Evolutionary conservation across 169 alveolate genomes (phyloP).

Genomic region (Theileria sp.): DNA sequence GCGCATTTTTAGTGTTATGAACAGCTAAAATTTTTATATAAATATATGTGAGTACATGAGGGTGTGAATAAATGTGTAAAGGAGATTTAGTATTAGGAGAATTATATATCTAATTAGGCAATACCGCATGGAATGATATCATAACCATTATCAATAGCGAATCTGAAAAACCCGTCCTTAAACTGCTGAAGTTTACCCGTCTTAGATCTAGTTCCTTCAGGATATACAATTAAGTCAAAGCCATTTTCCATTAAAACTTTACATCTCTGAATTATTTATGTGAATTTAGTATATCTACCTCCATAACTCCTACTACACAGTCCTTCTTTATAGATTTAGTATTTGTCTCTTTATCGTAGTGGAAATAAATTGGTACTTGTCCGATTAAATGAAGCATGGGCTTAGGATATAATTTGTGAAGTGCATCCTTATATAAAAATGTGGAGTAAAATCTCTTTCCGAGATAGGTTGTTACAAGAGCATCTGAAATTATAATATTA

Average conservation of each 20-base stretch:
- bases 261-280: slow-evolving; percentile 23
- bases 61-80: not conserved
- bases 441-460: slow-evolving; percentile 13
- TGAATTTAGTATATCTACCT: not conserved
- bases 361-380: slow-evolving; percentile 34
- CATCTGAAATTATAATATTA: slow-evolving; percentile 23
- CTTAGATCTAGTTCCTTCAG: slow-evolving; percentile 84
- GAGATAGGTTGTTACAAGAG: slow-evolving; percentile 22
- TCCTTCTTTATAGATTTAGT: slow-evolving; percentile 32
- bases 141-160: slow-evolving; percentile 80
- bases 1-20: slow-evolving; percentile 31
- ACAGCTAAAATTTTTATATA: slow-evolving; percentile 19
- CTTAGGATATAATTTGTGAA: slow-evolving; percentile 40
- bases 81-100: too few species aligned
- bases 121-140: slow-evolving; percentile 82
- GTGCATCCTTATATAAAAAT: slow-evolving; percentile 55
- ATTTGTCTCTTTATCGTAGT: slow-evolving; percentile 46
- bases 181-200: slow-evolving; percentile 82
- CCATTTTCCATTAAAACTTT: slow-evolving; percentile 37
- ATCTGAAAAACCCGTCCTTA: slow-evolving; percentile 84
- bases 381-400: slow-evolving; percentile 7
- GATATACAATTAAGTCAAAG: slow-evolving; percentile 71
- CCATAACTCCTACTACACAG: slow-evolving; percentile 36
- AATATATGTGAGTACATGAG: not conserved
- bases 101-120: not conserved